A percentile compares a stretch with the other conserved stretches of the same genome.
Conservation (phyloP, 352 stramenopile species). For the Pythium apleroticum region DNA sequence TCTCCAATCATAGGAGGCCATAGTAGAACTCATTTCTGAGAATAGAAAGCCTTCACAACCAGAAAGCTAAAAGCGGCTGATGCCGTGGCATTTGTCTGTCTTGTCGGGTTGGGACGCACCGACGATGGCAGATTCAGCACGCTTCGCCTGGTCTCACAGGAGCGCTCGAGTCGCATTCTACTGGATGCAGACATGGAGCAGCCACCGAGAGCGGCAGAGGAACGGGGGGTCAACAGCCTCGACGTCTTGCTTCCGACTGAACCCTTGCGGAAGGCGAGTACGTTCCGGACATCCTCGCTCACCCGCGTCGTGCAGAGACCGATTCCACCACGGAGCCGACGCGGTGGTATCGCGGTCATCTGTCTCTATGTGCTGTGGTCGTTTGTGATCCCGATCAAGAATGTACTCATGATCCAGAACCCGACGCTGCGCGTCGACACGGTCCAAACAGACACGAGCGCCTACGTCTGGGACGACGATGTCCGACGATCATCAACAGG, state of each 20-base stretch:
- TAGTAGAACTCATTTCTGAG: slow-evolving; percentile 4
- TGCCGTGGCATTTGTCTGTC: not conserved
- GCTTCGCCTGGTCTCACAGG: too few relatives aligned
- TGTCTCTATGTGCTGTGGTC: slow-evolving; percentile 33
- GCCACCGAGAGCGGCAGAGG: not conserved
- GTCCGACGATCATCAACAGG: not conserved
- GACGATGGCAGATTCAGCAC: too few relatives aligned
- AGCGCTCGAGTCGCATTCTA: too few relatives aligned
- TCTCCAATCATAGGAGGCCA: not conserved
- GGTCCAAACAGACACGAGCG: slow-evolving; percentile 14
- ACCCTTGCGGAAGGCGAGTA: not conserved
- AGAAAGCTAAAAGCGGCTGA: not conserved
- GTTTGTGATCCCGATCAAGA: slow-evolving; percentile 43
- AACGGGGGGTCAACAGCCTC: not conserved
- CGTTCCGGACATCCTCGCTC: not conserved
- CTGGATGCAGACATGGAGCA: not conserved
- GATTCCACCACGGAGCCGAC: slow-evolving; percentile 18
- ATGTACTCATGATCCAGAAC: slow-evolving; percentile 38
- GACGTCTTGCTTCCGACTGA: not conserved
- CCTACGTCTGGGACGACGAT: slow-evolving; percentile 16
- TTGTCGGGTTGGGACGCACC: not conserved
- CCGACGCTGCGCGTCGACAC: slow-evolving; percentile 32
- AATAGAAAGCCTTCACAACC: not conserved
- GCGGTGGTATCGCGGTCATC: slow-evolving; percentile 23
- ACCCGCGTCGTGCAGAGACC: not conserved